These are phyloP conservation scores for Streptanthus diversifolius DNA, from an alignment of 345 rosid species.

Conservation along the genomic window DNA sequence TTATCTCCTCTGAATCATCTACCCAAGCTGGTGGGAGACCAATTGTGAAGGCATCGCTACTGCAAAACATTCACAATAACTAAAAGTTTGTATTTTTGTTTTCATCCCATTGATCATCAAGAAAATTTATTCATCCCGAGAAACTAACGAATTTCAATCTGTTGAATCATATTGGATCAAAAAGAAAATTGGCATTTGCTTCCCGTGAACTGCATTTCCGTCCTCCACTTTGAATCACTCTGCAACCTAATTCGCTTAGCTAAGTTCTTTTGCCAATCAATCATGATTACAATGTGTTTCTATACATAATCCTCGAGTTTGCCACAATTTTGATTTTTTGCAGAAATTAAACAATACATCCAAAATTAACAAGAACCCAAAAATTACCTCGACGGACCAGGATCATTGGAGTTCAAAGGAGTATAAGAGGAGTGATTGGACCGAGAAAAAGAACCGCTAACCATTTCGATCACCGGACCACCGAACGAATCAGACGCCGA, in stretches of 20 bases:
- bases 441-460: conserved; percentile 48
- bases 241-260: not conserved
- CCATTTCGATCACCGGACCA: conserved; percentile 66
- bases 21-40: conserved; percentile 95
- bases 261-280: not conserved
- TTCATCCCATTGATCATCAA: not conserved
- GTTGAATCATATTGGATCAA: too few species aligned
- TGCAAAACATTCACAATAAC: conserved; percentile 35
- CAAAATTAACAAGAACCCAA: not conserved
- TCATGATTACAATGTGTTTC: not conserved
- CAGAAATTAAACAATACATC: not conserved
- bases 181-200: too few species aligned
- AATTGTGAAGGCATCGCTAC: conserved; percentile 63
- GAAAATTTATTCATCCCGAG: too few species aligned
- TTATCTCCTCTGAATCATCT: conserved; percentile 76
- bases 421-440: conserved; percentile 48
- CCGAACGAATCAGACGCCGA: conserved; percentile 40
- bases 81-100: not conserved
- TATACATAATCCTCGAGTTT: not conserved
- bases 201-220: too few species aligned
- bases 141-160: too few species aligned
- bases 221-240: too few species aligned
- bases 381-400: conserved; percentile 40
- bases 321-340: not conserved
- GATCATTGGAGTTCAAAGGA: conserved; percentile 53